phyloP scores from a whole-genome alignment of 306 rosid species.

The Gillenia trifoliata region DNA sequence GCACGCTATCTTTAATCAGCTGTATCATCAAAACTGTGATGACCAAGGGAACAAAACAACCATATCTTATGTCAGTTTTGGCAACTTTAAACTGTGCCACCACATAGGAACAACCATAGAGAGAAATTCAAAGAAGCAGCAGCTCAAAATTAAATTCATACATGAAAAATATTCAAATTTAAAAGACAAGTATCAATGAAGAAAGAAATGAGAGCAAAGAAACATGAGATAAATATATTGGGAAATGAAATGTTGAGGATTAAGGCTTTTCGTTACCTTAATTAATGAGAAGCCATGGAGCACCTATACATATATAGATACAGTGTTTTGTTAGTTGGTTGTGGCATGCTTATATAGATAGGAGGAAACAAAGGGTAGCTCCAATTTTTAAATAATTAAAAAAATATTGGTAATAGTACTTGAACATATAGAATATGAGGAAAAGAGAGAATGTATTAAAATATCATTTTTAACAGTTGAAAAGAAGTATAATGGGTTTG shows the following conservation, averaged over 20 bases:
- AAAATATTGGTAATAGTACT: slow-evolving; percentile 45
- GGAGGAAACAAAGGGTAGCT: slow-evolving; percentile 30
- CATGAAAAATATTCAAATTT: background rate
- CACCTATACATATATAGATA: slow-evolving; percentile 20
- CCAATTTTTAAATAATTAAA: slow-evolving; percentile 37
- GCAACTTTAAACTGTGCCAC: slow-evolving; percentile 27
- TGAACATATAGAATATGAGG: slow-evolving; percentile 26
- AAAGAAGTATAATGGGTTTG: slow-evolving; percentile 34
- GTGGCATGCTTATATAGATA: slow-evolving; percentile 33
- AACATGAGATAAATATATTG: background rate
- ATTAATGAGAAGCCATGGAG: slow-evolving; percentile 37
- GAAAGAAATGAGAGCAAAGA: slow-evolving; percentile 17
- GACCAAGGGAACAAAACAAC: slow-evolving; percentile 26
- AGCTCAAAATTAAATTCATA: slow-evolving; percentile 8
- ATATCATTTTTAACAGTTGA: slow-evolving; percentile 37
- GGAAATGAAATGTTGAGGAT: background rate
- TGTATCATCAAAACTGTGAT: slow-evolving; percentile 30
- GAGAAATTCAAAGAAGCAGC: slow-evolving; percentile 3
- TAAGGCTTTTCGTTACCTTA: slow-evolving; percentile 41
- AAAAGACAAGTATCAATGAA: background rate
- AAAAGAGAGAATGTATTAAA: slow-evolving; percentile 21
- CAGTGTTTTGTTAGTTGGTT: slow-evolving; percentile 34
- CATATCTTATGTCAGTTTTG: slow-evolving; percentile 43
- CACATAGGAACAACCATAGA: background rate
- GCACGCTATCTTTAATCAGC: slow-evolving; percentile 25